Base-by-base conservation (phyloP, 2,329 filamentous ascomycete genomes). In the Sodiomyces alkalinus region DNA sequence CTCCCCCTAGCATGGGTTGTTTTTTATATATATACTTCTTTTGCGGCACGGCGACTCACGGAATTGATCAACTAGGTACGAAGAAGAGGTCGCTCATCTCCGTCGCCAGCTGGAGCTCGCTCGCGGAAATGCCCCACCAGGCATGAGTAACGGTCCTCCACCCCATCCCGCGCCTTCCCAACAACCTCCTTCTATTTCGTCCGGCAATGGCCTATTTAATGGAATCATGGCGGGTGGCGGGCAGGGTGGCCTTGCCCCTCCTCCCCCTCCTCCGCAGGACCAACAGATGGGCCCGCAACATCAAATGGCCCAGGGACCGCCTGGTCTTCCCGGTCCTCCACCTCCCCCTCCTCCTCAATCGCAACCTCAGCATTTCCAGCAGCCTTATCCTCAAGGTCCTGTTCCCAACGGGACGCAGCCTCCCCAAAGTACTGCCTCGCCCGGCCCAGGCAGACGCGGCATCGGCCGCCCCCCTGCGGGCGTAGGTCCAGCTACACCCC, bases 181-280 rank as follows among this genome's bases (percentile, higher is more conserved):
- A 55, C 80, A 83, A 37, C 80, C 80, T 35, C 87, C 90, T 19
- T 86, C 82, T 27, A 80, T 96, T 41, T 82, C 85, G 17, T 80
- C 92, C 46, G 86, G 87, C 16, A 87, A 80, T 50, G 90, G 92
- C 46, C 67, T 96, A 22, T 96, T 98, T 48, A 85, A 83, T 41
- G 85, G 83, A 32, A 93, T 96, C 48, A 96, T 98, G 82, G 74
- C 86, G 31, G 87, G 87, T 39, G 74, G 69, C 37, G 80, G 77
- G 44, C 83, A 87, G 58, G 80, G 77, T 43, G 83, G 80, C 35
- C 80, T 83, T 38, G 82, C 81, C 35, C 85, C 85, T 39, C 80
- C 80, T 34, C 74, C 73, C 43, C 58, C 56, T 17, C 49, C 51
- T 31, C 61, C 62, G 43, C 74, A 76, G 53, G 68, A 77, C 43